These are phyloP conservation scores for Mallotus nudiflorus DNA, from an alignment of 345 rosid species.

Conservation along the genomic window DNA sequence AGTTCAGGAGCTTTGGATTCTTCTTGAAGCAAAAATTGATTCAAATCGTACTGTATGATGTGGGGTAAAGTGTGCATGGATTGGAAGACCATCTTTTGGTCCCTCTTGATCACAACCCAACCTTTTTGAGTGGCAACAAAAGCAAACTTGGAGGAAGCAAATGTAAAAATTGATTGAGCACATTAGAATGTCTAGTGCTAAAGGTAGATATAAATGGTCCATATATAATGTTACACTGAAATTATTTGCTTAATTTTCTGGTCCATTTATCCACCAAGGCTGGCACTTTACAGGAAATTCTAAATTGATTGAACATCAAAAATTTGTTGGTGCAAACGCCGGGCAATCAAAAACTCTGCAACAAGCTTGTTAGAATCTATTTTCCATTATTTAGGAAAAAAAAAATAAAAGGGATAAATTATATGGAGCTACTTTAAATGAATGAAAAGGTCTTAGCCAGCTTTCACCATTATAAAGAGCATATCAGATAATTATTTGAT, in stretches of 20 bases:
- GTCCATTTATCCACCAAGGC: no score
- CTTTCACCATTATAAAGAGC: no score
- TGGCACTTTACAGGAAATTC: no score
- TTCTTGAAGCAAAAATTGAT: conserved; percentile 18
- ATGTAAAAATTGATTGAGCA: not conserved
- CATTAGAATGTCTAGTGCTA: not conserved
- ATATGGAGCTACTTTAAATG: no score
- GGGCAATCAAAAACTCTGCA: no score
- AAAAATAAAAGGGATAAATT: no score
- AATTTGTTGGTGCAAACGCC: no score
- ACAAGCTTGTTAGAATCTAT: no score
- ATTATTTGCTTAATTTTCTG: not conserved
- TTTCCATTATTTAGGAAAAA: no score
- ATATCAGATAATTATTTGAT: no score
- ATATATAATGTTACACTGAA: not conserved
- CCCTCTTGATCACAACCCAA: conserved; percentile 17
- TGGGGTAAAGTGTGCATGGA: conserved; percentile 15
- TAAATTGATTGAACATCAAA: no score
- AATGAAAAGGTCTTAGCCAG: no score
- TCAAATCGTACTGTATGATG: not conserved
- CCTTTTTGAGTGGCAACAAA: conserved; percentile 24
- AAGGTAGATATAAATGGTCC: conserved; percentile 1
- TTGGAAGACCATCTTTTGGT: conserved; percentile 12
- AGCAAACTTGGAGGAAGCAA: conserved; percentile 15
- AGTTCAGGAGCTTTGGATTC: conserved; percentile 42